These are phyloP conservation scores for Paecilomyces sp. DNA, from an alignment of 2,329 filamentous ascomycete genomes.

Conservation along the genomic window DNA sequence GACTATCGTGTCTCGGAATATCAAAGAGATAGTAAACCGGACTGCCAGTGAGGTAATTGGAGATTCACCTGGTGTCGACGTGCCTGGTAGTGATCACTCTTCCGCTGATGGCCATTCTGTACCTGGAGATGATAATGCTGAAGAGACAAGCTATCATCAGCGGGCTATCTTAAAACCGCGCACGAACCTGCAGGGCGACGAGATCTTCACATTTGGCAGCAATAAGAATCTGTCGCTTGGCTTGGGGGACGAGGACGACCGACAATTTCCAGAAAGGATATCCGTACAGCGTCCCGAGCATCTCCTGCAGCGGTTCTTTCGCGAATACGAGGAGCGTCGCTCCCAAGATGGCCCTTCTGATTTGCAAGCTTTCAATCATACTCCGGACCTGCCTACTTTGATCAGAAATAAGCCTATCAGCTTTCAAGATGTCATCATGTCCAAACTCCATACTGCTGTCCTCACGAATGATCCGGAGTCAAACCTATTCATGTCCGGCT, in stretches of 20 bases:
- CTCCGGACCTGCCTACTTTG: constrained; percentile 61
- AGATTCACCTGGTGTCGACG: constrained; percentile 37
- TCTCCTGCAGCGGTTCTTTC: constrained; percentile 65
- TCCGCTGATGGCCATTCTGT: constrained; percentile 20
- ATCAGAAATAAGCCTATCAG: constrained; percentile 65
- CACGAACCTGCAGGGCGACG: constrained; percentile 58
- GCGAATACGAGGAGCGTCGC: constrained; percentile 50
- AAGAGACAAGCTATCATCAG: constrained; percentile 33
- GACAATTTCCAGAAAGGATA: constrained; percentile 85
- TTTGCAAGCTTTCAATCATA: constrained; percentile 23
- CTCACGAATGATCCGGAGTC: constrained; percentile 79
- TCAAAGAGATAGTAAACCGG: constrained; percentile 36
- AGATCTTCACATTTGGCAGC: constrained; percentile 89
- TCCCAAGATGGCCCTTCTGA: constrained; percentile 20
- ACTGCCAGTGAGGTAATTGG: constrained; percentile 22
- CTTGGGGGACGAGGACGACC: constrained; percentile 90
- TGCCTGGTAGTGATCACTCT: constrained; percentile 29
- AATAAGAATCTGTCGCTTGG: constrained; percentile 93
- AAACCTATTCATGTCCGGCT: constrained; percentile 88
- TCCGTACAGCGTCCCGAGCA: constrained; percentile 68
- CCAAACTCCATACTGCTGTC: constrained; percentile 85
- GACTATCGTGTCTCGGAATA: constrained; percentile 72
- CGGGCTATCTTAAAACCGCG: constrained; percentile 21
- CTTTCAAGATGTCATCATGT: constrained; percentile 76
- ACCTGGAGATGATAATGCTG: constrained; percentile 44